These are phyloP conservation scores for Rhodotorula mucilaginosa DNA, from an alignment of 1,284 basidiomycete genomes.

Conservation along the genomic window DNA sequence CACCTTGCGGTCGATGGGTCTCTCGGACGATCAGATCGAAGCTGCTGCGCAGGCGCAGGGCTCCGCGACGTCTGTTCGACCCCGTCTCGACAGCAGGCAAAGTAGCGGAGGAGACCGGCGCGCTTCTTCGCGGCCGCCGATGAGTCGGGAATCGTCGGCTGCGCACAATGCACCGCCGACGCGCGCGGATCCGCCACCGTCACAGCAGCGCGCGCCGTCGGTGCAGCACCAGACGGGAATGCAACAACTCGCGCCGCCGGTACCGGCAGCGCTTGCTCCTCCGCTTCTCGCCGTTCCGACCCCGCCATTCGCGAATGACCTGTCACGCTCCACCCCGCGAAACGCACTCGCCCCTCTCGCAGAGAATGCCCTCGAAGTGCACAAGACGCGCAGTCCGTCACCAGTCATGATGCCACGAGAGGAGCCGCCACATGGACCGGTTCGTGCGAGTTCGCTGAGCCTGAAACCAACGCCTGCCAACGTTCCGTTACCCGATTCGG, in stretches of 20 bases:
- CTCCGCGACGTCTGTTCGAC: neutral
- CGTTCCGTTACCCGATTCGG: conserved; percentile 1
- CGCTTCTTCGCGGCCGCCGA: neutral
- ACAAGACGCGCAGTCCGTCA: too few relatives aligned
- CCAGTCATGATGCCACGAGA: too few relatives aligned
- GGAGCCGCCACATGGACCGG: too few relatives aligned
- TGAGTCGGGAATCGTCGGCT: neutral
- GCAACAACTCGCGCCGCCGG: neutral
- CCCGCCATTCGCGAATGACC: neutral
- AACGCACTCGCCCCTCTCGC: neutral
- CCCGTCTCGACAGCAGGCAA: neutral
- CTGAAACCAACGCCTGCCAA: neutral
- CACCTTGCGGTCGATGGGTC: conserved; percentile 18
- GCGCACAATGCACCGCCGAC: neutral
- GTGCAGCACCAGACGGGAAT: too few relatives aligned
- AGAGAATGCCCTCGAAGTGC: neutral
- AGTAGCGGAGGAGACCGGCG: neutral
- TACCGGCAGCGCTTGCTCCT: neutral
- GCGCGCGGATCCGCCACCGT: neutral
- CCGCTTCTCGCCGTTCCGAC: neutral
- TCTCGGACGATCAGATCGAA: conserved; percentile 7
- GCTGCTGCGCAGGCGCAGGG: conserved; percentile 8
- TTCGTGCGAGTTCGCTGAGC: neutral
- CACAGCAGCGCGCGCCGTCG: neutral
- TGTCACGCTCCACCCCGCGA: neutral